Conservation (phyloP, 768 basidiomycete genomes). For the Asterophora parasitica region DNA sequence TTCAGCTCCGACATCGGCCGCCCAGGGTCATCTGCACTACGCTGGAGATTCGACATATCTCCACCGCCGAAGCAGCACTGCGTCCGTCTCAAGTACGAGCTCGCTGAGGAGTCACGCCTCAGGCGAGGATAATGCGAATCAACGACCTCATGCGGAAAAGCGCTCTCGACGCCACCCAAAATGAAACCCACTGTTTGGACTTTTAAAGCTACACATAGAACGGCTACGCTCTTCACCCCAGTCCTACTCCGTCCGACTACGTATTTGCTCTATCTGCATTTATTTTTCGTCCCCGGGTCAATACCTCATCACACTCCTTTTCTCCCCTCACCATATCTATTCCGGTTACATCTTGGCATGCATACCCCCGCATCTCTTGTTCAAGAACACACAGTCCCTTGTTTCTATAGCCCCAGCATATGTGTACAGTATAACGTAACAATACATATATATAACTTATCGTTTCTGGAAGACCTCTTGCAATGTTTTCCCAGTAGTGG, state of each 20-base stretch:
- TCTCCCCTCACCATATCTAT: conserved; percentile 1
- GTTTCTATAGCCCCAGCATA: conserved; percentile 6
- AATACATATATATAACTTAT: not conserved
- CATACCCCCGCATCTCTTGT: not conserved
- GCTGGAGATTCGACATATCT: conserved; percentile 16
- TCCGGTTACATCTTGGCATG: not conserved
- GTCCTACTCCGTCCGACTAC: too few relatives aligned
- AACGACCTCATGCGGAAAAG: conserved; percentile 27
- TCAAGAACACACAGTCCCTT: not conserved
- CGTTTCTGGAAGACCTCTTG: not conserved
- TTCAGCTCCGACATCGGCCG: conserved; percentile 8
- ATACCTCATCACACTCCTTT: not conserved
- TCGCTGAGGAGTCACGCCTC: conserved; percentile 36
- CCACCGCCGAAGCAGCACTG: conserved; percentile 34
- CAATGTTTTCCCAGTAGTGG: not conserved
- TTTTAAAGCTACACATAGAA: not conserved
- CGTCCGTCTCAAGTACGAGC: conserved; percentile 36
- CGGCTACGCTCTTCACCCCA: not conserved
- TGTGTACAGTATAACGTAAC: not conserved
- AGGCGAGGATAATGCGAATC: conserved; percentile 26
- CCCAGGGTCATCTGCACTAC: conserved; percentile 4
- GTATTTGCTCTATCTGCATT: conserved; percentile 13
- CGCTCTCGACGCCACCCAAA: conserved; percentile 23
- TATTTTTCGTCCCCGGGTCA: not conserved
- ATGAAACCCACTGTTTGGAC: not conserved